Evolutionary conservation across 1,284 basidiomycete genomes (phyloP), one percentile per base, ranked within the genome.

Genomic region (Limonomyces culmigenus): DNA sequence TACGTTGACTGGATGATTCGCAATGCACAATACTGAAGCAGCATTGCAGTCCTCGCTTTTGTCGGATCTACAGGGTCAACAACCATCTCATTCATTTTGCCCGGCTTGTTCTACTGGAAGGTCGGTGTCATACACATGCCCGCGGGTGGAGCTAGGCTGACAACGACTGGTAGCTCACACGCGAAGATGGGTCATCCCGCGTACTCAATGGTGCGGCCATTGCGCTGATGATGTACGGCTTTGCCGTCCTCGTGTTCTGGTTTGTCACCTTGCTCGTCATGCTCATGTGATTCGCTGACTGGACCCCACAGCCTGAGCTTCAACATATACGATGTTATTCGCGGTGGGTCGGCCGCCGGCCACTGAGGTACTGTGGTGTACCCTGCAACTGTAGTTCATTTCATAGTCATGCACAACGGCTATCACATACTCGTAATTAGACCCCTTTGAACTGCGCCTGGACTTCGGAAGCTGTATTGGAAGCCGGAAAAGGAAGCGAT

Each of bases 11-110:
- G n/a, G n/a, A n/a, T n/a, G n/a, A n/a, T n/a, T n/a, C n/a, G n/a
- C n/a, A n/a, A n/a, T n/a, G n/a, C n/a, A n/a, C n/a, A n/a, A n/a
- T n/a, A n/a, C n/a, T n/a, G n/a, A n/a, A n/a, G n/a, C n/a, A n/a
- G n/a, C 11, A 30, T 14, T 18, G 19, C 47, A 89, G 89, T 96
- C 10, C 64, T 96, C 19, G 87, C 91, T 3, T 95, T 98, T 51
- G 95, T 99, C 18, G 95, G 95, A 5, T 83, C 89, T 8, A 95
- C 93, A 0, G 95, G 95, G 13, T 92, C 86, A 14, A 97, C 93
- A 11, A 96, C 81, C 3, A 92, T 99, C 45, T 92, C 87, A 6
- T 98, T 98, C 56, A 97, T 98, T 50, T 67, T 98, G 3, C 93
- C 95, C 0, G 89, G 91, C 36, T 52, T 86, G 40, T 74, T 87